Percentiles rank a stretch among this genome's conserved stretches.
phyloP scores from a whole-genome alignment of 371 early-diverging fungal species.

The Umbelopsis sp. region DNA sequence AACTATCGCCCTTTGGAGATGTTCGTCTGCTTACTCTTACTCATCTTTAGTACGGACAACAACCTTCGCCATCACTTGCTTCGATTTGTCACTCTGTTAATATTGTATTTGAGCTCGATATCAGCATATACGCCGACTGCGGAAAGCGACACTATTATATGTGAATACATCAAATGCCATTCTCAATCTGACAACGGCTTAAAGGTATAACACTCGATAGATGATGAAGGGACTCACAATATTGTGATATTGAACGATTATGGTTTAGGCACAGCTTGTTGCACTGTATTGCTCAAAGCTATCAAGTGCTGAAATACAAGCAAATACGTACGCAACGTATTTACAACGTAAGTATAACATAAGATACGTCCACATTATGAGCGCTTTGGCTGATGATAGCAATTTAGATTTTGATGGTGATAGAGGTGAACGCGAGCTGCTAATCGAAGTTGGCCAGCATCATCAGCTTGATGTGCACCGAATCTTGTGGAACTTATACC shows the following conservation, averaged over 20 bases:
- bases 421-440: constrained; percentile 5
- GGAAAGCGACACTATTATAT: constrained; percentile 5
- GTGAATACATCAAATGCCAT: constrained; percentile 4
- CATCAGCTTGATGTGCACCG: constrained; percentile 2
- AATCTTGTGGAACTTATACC: neutral
- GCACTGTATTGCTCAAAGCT: constrained; percentile 11
- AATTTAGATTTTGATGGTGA: neutral
- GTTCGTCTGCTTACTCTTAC: no score
- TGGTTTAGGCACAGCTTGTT: neutral
- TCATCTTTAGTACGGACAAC: neutral
- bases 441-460: constrained; percentile 1
- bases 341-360: neutral
- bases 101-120: constrained; percentile 2
- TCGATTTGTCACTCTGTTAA: neutral
- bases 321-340: neutral
- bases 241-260: neutral
- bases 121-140: neutral
- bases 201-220: neutral
- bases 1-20: no score
- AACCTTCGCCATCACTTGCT: constrained; percentile 2
- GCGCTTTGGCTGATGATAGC: neutral
- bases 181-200: constrained; percentile 1
- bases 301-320: neutral
- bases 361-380: neutral
- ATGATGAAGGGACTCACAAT: neutral